A percentile compares a stretch with the other conserved stretches of the same genome.
phyloP scores from a whole-genome alignment of 257 asterid species.

The Ajuga chamaepitys region DNA sequence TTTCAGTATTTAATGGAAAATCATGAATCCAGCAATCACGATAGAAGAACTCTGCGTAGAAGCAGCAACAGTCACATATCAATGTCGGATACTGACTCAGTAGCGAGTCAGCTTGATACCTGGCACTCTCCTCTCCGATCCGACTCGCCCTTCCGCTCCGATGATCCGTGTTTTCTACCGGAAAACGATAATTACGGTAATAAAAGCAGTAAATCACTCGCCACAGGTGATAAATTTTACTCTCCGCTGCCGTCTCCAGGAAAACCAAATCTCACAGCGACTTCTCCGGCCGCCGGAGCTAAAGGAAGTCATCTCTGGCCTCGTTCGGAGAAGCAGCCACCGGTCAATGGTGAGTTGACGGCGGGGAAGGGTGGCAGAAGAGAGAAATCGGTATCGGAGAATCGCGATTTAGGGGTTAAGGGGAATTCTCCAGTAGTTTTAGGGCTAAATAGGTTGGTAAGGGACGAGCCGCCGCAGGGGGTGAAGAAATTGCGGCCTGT shows the following conservation, averaged over 20 bases:
- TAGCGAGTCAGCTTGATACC: slow-evolving; percentile 58
- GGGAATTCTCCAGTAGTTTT: slow-evolving; percentile 32
- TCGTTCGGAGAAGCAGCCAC: slow-evolving; percentile 28
- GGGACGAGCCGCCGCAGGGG: slow-evolving; percentile 34
- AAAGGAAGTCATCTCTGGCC: slow-evolving; percentile 36
- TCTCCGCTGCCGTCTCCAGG: slow-evolving; percentile 49
- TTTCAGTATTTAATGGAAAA: slow-evolving; percentile 26
- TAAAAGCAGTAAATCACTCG: slow-evolving; percentile 35
- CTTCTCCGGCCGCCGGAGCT: slow-evolving; percentile 21
- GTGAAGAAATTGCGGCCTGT: slow-evolving; percentile 45
- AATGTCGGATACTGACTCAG: slow-evolving; percentile 87
- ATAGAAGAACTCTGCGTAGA: slow-evolving; percentile 22
- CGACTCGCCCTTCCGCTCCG: slow-evolving; percentile 63
- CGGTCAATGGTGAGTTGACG: slow-evolving; percentile 28
- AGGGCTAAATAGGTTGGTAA: slow-evolving; percentile 35
- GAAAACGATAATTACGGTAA: slow-evolving; percentile 16
- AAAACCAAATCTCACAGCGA: slow-evolving; percentile 22
- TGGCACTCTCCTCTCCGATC: slow-evolving; percentile 77
- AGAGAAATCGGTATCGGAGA: slow-evolving; percentile 32
- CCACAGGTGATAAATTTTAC: slow-evolving; percentile 33
- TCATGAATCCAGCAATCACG: slow-evolving; percentile 18
- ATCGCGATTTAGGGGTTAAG: slow-evolving; percentile 24
- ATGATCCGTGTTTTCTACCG: slow-evolving; percentile 39
- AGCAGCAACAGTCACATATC: slow-evolving; percentile 58
- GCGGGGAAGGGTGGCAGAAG: slow-evolving; percentile 14